Percentiles rank a stretch among this genome's conserved stretches.
These are phyloP conservation scores for Neurospora crassa DNA, from an alignment of 2,329 filamentous ascomycete species.

Conservation along the genomic window DNA sequence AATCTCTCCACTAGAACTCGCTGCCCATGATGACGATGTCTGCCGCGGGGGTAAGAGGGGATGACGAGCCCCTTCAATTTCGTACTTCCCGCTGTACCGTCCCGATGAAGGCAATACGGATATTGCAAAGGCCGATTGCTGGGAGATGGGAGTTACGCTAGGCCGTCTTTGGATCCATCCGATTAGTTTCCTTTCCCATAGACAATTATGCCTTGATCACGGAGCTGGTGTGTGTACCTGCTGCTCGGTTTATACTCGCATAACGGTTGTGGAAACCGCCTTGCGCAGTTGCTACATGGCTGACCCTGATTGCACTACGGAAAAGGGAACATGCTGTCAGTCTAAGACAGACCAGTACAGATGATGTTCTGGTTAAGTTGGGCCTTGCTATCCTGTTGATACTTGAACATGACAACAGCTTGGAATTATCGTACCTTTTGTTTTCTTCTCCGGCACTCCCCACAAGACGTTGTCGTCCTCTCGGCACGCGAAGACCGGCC, in stretches of 20 bases:
- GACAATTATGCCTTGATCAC: neutral
- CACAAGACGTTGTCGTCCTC: slow-evolving; percentile 34
- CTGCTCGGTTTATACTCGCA: slow-evolving; percentile 34
- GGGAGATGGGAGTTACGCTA: slow-evolving; percentile 7
- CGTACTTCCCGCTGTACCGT: slow-evolving; percentile 1
- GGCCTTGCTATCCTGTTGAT: neutral
- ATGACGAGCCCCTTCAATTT: slow-evolving; percentile 11
- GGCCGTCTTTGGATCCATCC: slow-evolving; percentile 11
- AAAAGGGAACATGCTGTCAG: neutral
- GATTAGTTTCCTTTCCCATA: slow-evolving; percentile 1
- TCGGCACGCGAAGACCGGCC: slow-evolving; percentile 21
- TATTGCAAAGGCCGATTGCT: slow-evolving; percentile 18
- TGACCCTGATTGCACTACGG: slow-evolving; percentile 42
- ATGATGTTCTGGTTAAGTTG: neutral
- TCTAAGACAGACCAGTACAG: neutral
- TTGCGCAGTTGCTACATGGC: slow-evolving; percentile 43
- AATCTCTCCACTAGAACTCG: neutral
- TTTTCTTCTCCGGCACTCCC: slow-evolving; percentile 41
- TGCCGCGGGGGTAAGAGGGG: slow-evolving; percentile 13
- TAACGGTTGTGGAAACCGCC: slow-evolving; percentile 40
- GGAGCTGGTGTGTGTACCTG: slow-evolving; percentile 9
- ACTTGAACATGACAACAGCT: neutral
- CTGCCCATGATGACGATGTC: slow-evolving; percentile 6
- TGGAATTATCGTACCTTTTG: slow-evolving; percentile 33
- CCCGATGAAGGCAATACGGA: slow-evolving; percentile 13